These are phyloP conservation scores for Trichoderma guizhouense DNA, from an alignment of 2,329 filamentous ascomycete species.

Conservation along the genomic window DNA sequence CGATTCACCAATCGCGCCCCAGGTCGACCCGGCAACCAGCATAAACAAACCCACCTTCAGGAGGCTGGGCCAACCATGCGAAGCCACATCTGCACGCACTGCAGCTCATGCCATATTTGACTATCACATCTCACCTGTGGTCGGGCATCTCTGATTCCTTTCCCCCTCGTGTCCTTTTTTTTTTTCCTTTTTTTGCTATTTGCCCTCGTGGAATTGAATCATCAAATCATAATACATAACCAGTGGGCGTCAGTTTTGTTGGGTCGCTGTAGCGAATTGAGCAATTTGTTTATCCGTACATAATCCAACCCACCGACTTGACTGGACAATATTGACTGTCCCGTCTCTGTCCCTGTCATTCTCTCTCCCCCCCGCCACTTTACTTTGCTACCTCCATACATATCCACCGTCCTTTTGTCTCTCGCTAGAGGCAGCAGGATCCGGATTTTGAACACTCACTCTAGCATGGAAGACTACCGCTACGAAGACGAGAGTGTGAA, in stretches of 20 bases:
- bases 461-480: constrained; percentile 18
- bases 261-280: background rate
- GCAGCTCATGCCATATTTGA: background rate
- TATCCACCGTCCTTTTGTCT: background rate
- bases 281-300: background rate
- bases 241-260: background rate
- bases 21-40: constrained; percentile 33
- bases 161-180: background rate
- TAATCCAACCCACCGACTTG: background rate
- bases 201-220: background rate
- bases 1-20: background rate
- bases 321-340: background rate
- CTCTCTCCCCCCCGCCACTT: constrained; percentile 19
- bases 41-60: constrained; percentile 33
- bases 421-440: constrained; percentile 25
- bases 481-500: background rate
- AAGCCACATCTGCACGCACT: constrained; percentile 25
- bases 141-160: constrained; percentile 2
- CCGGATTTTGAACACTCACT: constrained; percentile 47
- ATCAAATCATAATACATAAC: background rate
- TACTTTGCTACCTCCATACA: background rate
- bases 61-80: constrained; percentile 31
- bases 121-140: constrained; percentile 9
- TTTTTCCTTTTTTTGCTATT: background rate
- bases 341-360: background rate